These are phyloP conservation scores for Diplocarpon rosae DNA, from an alignment of 2,329 filamentous ascomycete genomes.

Conservation along the genomic window DNA sequence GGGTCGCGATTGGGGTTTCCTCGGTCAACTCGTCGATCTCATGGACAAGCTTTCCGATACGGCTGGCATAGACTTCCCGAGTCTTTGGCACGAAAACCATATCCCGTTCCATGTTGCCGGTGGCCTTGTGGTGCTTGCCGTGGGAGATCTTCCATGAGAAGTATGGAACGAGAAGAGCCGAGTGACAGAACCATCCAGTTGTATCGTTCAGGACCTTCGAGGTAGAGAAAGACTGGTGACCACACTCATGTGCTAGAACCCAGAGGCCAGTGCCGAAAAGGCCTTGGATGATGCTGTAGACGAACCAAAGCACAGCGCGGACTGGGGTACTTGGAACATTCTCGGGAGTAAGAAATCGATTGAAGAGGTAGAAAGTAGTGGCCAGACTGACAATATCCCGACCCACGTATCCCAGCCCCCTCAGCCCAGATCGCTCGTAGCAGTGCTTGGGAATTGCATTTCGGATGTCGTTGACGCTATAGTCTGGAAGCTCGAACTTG, in stretches of 20 bases:
- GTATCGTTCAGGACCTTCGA: slow-evolving; percentile 85
- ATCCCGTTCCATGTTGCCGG: slow-evolving; percentile 91
- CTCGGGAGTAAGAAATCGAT: slow-evolving; percentile 83
- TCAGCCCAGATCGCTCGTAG: slow-evolving; percentile 73
- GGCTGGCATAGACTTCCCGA: slow-evolving; percentile 66
- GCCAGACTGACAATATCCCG: slow-evolving; percentile 66
- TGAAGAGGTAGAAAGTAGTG: slow-evolving; percentile 73
- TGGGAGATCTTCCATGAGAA: slow-evolving; percentile 99
- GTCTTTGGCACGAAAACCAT: slow-evolving; percentile 99
- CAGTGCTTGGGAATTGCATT: slow-evolving; percentile 97
- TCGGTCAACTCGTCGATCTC: slow-evolving; percentile 84
- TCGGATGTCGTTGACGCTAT: slow-evolving; percentile 93
- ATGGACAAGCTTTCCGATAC: slow-evolving; percentile 63
- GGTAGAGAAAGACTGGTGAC: slow-evolving; percentile 92
- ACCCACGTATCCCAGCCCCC: slow-evolving; percentile 70
- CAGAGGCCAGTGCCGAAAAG: slow-evolving; percentile 89
- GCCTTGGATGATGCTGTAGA: slow-evolving; percentile 71
- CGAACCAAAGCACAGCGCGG: slow-evolving; percentile 52
- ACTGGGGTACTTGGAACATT: slow-evolving; percentile 58
- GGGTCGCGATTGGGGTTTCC: slow-evolving; percentile 82
- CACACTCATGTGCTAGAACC: slow-evolving; percentile 97
- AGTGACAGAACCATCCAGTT: slow-evolving; percentile 87
- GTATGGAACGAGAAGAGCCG: slow-evolving; percentile 81
- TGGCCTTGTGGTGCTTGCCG: slow-evolving; percentile 99
- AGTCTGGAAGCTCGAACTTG: slow-evolving; percentile 85